Evolutionary conservation across 345 rosid species (phyloP), one percentile per base, ranked within the genome.

Genomic region (Turnera subulata): DNA sequence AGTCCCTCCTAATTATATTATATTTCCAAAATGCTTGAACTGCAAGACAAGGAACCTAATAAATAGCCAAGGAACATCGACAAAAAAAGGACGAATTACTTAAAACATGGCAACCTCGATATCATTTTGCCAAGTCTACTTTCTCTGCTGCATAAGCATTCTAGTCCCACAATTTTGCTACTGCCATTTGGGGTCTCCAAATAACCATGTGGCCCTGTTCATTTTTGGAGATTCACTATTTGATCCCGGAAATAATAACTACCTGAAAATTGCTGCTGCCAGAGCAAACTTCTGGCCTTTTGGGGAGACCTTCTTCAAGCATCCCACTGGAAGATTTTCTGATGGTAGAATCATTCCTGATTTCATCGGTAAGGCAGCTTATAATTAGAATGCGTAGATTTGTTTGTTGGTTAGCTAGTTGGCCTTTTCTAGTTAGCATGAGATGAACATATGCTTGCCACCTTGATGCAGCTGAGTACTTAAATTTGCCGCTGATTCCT

Each of bases 401-500:
- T n/a, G n/a, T n/a, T n/a, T n/a, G n/a, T n/a, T n/a, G n/a, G n/a
- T n/a, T n/a, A n/a, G n/a, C n/a, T n/a, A n/a, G n/a, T n/a, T n/a
- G n/a, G n/a, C n/a, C n/a, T n/a, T n/a, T n/a, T n/a, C n/a, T n/a
- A n/a, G n/a, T n/a, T n/a, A n/a, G n/a, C n/a, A n/a, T 10, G 53
- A 17, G 6, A 21, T 7, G 11, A 23, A 11, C 14, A 48, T 6
- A 12, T 57, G 2, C 22, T 40, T 24, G 35, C 29, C 1, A 8
- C 1, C 56, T 17, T 61, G 2, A 42, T 64, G 20, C 73, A 85
- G 81, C 76, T 5, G 74, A 80, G 48, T 56, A 62, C 18, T 75
- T 68, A n/a, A 61, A 76, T 69, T 62, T 76, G 53, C 84, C 84
- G 13, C 53, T 80, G n/a, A 65, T 70, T 39, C 80, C 71, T 25